These are phyloP conservation scores for Candida neerlandica DNA, from an alignment of 1,139 yeast genomes.

Conservation along the genomic window DNA sequence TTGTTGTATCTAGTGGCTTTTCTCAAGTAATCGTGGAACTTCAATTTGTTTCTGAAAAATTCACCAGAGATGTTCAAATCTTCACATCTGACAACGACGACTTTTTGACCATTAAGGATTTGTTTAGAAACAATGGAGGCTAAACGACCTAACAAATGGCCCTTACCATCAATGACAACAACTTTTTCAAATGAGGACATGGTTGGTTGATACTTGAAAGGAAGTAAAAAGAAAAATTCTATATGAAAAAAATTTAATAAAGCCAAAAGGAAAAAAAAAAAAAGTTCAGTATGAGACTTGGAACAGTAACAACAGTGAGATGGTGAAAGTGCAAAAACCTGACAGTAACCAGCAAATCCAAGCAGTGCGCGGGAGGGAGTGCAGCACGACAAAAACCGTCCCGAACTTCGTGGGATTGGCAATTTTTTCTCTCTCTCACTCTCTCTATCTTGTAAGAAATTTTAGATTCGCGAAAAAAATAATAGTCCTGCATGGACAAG, in stretches of 20 bases:
- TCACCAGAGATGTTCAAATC: conserved; percentile 99
- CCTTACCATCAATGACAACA: conserved; percentile 98
- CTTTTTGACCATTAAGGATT: conserved; percentile 96
- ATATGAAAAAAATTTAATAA: conserved; percentile 6
- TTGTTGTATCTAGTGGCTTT: conserved; percentile 99
- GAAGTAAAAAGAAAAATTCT: conserved; percentile 1
- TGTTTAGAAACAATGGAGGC: conserved; percentile 99
- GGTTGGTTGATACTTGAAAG: conserved; percentile 21
- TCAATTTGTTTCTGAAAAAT: conserved; percentile 99
- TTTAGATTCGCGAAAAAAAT: too few relatives aligned
- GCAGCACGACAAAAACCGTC: background rate
- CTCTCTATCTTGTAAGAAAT: too few relatives aligned
- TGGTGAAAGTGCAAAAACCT: conserved; percentile 3
- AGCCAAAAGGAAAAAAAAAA: background rate
- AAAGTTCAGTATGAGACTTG: background rate
- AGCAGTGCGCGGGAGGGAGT: background rate
- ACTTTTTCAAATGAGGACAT: conserved; percentile 96
- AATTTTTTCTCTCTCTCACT: background rate
- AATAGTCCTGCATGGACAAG: background rate
- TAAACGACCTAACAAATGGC: conserved; percentile 99
- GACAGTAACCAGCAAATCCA: conserved; percentile 1
- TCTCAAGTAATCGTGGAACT: conserved; percentile 99
- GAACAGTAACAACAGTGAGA: background rate
- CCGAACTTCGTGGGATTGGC: background rate
- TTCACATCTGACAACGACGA: conserved; percentile 97